phyloP scores from a whole-genome alignment of 495 filamentous ascomycete genomes.

The Tricharina praecox region DNA sequence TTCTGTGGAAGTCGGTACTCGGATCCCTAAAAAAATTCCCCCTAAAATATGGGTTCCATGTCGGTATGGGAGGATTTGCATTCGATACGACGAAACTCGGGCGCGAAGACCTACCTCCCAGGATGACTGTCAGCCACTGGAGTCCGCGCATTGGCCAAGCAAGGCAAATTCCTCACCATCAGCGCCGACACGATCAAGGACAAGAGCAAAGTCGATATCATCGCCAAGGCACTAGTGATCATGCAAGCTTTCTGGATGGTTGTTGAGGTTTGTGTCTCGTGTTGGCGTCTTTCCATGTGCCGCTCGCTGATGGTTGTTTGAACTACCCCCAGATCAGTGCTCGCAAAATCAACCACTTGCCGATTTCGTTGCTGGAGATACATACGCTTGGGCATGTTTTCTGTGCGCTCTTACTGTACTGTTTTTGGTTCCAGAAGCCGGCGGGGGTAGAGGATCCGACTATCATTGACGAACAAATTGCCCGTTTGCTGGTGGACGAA shows the following conservation, averaged over 20 bases:
- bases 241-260: conserved; percentile 1
- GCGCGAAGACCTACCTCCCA: background rate
- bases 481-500: background rate
- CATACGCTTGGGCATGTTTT: conserved; percentile 15
- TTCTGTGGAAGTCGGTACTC: background rate
- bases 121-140: background rate
- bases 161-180: background rate
- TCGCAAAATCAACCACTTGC: conserved; percentile 6
- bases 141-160: background rate
- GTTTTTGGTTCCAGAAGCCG: conserved; percentile 15
- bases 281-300: background rate
- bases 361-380: conserved; percentile 16
- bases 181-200: background rate
- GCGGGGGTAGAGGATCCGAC: background rate
- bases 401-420: conserved; percentile 13
- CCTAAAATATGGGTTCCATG: conserved; percentile 1
- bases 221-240: background rate
- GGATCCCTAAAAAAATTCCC: background rate
- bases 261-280: conserved; percentile 1
- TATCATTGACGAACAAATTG: background rate
- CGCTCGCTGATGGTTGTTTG: conserved; percentile 3
- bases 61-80: background rate
- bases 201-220: conserved; percentile 7
- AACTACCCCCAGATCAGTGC: conserved; percentile 3
- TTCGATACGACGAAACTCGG: background rate